Evolutionary conservation across 106 monocot genomes (phyloP), one percentile per base, ranked within the genome.

Genomic region (Dendrobium huoshanense): DNA sequence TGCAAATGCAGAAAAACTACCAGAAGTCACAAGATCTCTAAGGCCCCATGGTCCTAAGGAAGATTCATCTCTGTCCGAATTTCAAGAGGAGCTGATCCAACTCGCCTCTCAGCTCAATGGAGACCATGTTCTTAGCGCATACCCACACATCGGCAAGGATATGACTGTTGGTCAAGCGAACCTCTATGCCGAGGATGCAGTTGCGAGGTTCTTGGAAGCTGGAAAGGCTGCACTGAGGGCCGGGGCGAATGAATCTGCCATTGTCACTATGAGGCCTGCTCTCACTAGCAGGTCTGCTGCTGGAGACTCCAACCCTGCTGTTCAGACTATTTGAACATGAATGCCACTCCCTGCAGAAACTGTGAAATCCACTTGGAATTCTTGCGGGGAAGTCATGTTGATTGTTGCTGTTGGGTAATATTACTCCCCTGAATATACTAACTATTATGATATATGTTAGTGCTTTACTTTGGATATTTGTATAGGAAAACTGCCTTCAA

Each of bases 21-120:
- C 94, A 65, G 89, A 94, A 81, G 90, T 97, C 19, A 79, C 73
- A 20, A 90, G 85, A 75, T 81, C 89, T 9, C 84, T 97, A 48
- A 87, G 94, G 84, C 94, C 94, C 55, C 86, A 81, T 56, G 97
- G 97, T 78, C 82, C 97, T 1, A 89, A 78, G 79, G 94, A 91
- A 75, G 92, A 92, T 80, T 83, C 75, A 22, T 29, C 79, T 33
- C 86, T 94, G 3, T 88, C 97, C 4, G 94, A 91, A 73, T 97
- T 97, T 79, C 97, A 97, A 75, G 82, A 88, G 75, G 97, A 97
- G 80, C 80, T 97, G 80, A 94, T 97, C 41, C 97, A 97, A 67
- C 97, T 97, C 17, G 97, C 97, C 4, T 97, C 97, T 1, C 97
- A 97, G 87, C 89, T 97, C 41, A 92, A 84, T 72, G 97, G 97